Percentiles rank a stretch among this genome's conserved stretches.
Conservation (phyloP, 2,329 filamentous ascomycete genomes). For the Aplosporella prunicola region DNA sequence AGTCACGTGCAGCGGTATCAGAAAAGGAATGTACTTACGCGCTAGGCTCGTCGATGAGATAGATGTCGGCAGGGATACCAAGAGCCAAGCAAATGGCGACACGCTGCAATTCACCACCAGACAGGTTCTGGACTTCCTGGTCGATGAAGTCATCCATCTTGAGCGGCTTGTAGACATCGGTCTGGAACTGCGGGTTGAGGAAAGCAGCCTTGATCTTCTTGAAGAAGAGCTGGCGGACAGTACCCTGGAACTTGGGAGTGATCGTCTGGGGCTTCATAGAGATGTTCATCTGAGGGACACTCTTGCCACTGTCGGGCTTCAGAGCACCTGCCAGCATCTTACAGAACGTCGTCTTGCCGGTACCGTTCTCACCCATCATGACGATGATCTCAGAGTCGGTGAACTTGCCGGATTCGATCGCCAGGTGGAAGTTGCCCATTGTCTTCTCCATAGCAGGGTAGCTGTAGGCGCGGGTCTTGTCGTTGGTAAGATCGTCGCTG, state of each 20-base stretch:
- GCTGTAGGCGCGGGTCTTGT: slow-evolving; percentile 73
- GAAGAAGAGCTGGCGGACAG: slow-evolving; percentile 96
- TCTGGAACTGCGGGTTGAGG: slow-evolving; percentile 96
- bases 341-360: slow-evolving; percentile 98
- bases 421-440: slow-evolving; percentile 76
- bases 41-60: slow-evolving; percentile 94
- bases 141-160: slow-evolving; percentile 99
- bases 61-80: slow-evolving; percentile 92
- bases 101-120: slow-evolving; percentile 98
- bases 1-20: background rate
- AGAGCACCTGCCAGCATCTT: slow-evolving; percentile 86
- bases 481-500: slow-evolving; percentile 75
- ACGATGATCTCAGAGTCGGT: slow-evolving; percentile 98
- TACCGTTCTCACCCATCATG: slow-evolving; percentile 99
- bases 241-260: slow-evolving; percentile 94
- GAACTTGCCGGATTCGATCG: slow-evolving; percentile 73
- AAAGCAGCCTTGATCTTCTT: slow-evolving; percentile 99
- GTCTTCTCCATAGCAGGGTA: slow-evolving; percentile 94
- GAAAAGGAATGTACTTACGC: slow-evolving; percentile 35
- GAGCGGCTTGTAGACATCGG: slow-evolving; percentile 98
- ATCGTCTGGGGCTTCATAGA: slow-evolving; percentile 99
- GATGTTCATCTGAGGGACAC: slow-evolving; percentile 89
- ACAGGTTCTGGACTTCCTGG: slow-evolving; percentile 97
- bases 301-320: slow-evolving; percentile 72
- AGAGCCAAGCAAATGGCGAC: slow-evolving; percentile 97